Percentiles rank a stretch among this genome's conserved stretches.
phyloP scores from a whole-genome alignment of 2,329 filamentous ascomycete genomes.

The Pleoardoris graminearum region DNA sequence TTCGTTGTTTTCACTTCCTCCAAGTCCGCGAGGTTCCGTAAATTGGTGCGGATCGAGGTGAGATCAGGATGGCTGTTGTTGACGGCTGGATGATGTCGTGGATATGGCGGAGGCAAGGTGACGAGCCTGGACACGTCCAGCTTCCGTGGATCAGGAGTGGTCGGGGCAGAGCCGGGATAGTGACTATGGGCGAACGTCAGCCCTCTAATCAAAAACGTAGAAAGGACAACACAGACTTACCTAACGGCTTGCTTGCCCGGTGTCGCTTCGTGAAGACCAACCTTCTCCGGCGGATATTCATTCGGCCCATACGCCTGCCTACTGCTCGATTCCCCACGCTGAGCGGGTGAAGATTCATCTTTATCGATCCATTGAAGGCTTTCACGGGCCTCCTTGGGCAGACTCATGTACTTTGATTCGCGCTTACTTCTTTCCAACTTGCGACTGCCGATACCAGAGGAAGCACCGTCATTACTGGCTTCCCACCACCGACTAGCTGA shows the following conservation, averaged over 20 bases:
- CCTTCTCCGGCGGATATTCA: constrained; percentile 69
- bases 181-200: constrained; percentile 8
- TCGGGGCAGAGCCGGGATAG: constrained; percentile 43
- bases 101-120: constrained; percentile 90
- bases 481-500: constrained; percentile 97
- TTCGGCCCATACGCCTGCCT: constrained; percentile 52
- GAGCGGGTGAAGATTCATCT: constrained; percentile 37
- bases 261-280: constrained; percentile 58
- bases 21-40: constrained; percentile 74
- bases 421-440: constrained; percentile 77
- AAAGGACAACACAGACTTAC: background rate
- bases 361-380: constrained; percentile 68
- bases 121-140: constrained; percentile 91
- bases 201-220: background rate
- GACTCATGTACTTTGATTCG: constrained; percentile 96
- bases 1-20: constrained; percentile 72
- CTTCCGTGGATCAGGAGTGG: constrained; percentile 56
- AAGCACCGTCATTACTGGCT: constrained; percentile 68
- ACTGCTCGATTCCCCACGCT: constrained; percentile 39
- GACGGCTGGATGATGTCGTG: constrained; percentile 90
- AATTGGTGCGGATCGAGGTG: constrained; percentile 71
- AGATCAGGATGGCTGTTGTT: constrained; percentile 95
- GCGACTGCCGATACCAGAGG: constrained; percentile 65
- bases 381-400: constrained; percentile 75
- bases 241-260: constrained; percentile 45